Percentiles rank a stretch among this genome's conserved stretches.
Evolutionary conservation across 306 rosid species (phyloP).

Genomic region (Casuarina cunninghamiana): DNA sequence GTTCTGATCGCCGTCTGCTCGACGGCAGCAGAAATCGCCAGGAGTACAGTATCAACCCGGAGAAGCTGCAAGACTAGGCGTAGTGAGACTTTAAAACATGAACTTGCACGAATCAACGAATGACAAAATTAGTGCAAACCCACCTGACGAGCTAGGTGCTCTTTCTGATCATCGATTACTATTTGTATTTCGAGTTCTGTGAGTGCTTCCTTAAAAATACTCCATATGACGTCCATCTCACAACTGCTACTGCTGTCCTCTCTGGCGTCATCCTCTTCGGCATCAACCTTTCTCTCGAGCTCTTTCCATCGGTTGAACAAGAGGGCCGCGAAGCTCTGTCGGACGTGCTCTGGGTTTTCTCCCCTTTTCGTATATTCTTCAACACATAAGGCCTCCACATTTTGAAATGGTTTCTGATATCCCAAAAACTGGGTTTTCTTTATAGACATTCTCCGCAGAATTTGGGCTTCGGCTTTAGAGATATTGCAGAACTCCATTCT

Average conservation of each 20-base stretch:
- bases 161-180: neutral
- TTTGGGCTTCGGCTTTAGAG: neutral
- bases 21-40: too few relatives aligned
- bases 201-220: neutral
- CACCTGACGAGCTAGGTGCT: neutral
- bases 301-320: neutral
- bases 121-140: neutral
- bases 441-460: neutral
- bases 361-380: neutral
- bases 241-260: neutral
- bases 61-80: too few relatives aligned
- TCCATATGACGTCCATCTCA: neutral
- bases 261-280: neutral
- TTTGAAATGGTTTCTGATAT: neutral
- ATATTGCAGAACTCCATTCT: neutral
- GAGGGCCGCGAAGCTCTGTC: neutral
- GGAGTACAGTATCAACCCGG: too few relatives aligned
- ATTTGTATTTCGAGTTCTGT: neutral
- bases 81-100: neutral
- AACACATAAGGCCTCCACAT: neutral
- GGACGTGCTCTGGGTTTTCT: neutral
- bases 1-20: neutral
- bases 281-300: neutral
- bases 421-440: neutral
- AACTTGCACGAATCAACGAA: neutral